Base-by-base conservation (phyloP, 2,329 filamentous ascomycete genomes). In the Aureobasidium sp. region DNA sequence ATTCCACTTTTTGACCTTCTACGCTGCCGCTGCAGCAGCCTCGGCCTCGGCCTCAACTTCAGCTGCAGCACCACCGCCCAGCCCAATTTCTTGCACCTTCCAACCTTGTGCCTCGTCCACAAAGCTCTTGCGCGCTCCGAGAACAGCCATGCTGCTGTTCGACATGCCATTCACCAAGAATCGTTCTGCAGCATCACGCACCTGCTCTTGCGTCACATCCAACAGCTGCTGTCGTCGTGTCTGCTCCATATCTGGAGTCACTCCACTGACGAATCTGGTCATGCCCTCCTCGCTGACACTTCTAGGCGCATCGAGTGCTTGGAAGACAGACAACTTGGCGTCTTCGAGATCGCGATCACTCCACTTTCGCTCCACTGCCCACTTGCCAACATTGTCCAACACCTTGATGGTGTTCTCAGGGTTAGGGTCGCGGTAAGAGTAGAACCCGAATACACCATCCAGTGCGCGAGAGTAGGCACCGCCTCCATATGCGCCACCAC, bases 341-440 rank as follows among this genome's bases (percentile, higher is more conserved):
- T 99, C 94, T 71, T 97, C 93, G 2, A 99, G 80, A 71, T 99
- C 92, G 41, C 87, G 85, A 27, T 88, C 85, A 1, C 85, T 86
- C 91, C 91, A 97, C 62, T 85, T 75, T 69, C 88, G 88, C 67
- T 96, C 87, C 12, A 86, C 81, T 0, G 92, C 94, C 86, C 91
- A 97, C 27, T 82, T 79, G 1, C 93, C 94, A 1, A 91, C 89
- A 62, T 88, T 87, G 36, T 83, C 80, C 86, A 97, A 96, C 64
- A 97, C 89, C 62, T 83, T 84, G 67, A 97, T 78, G 0, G 91
- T 93, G 75, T 96, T 97, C 65, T 87, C 81, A 0, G 94, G 93
- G 72, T 97, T 97, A 2, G 94, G 94, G 72, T 99, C 94, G 57
- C 94, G 89, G 81, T 99, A 99, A 48, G 90, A 93, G 77, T 96